These are phyloP conservation scores for Bjerkandera adusta DNA, from an alignment of 1,284 basidiomycete genomes.

Conservation along the genomic window DNA sequence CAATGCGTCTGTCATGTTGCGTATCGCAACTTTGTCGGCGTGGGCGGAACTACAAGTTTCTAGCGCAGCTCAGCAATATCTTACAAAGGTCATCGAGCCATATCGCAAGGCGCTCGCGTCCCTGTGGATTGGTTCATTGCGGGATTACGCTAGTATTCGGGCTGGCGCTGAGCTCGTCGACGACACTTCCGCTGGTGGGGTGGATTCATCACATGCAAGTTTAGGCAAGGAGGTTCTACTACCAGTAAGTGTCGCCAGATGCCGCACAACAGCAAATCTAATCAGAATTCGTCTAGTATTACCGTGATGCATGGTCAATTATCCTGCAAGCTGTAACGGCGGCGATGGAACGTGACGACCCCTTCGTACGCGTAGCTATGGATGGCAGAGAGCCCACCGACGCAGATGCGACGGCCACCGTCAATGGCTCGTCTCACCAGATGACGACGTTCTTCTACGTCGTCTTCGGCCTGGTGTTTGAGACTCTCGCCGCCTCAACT, in stretches of 20 bases:
- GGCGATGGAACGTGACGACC: conserved; percentile 72
- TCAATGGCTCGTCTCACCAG: conserved; percentile 47
- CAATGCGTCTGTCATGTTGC: conserved; percentile 93
- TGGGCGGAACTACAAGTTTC: conserved; percentile 95
- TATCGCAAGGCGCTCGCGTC: conserved; percentile 74
- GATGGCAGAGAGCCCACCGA: conserved; percentile 60
- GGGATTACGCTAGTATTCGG: conserved; percentile 90
- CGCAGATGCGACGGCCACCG: conserved; percentile 19
- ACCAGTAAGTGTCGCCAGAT: conserved; percentile 55
- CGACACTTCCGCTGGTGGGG: conserved; percentile 56
- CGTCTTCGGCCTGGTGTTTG: conserved; percentile 91
- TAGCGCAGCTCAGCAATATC: conserved; percentile 71
- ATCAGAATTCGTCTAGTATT: conserved; percentile 72
- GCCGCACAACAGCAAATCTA: conserved; percentile 4
- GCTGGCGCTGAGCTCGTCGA: conserved; percentile 87
- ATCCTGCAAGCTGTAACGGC: conserved; percentile 88
- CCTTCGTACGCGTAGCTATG: conserved; percentile 75
- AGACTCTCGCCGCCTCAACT: conserved; percentile 75
- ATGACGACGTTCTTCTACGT: conserved; percentile 86
- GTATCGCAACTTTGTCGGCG: conserved; percentile 90
- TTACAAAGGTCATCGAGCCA: conserved; percentile 82
- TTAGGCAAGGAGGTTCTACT: conserved; percentile 88
- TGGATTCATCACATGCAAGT: conserved; percentile 84
- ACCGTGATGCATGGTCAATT: conserved; percentile 78
- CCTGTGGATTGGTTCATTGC: conserved; percentile 86